These are phyloP conservation scores for Meyerozyma sp. DNA, from an alignment of 1,139 yeast genomes.

Conservation along the genomic window DNA sequence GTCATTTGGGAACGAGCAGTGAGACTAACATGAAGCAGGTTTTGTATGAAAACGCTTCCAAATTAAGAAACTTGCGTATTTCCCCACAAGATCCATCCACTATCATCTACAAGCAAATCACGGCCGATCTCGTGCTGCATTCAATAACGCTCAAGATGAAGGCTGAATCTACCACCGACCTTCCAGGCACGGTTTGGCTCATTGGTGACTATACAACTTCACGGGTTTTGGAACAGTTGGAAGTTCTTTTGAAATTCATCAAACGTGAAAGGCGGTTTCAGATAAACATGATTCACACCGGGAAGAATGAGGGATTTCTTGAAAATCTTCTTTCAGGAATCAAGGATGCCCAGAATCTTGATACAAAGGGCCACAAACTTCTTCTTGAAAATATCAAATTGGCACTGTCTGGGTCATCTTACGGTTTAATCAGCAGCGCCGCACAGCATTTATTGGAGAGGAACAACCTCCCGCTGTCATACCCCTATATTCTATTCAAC, in stretches of 20 bases:
- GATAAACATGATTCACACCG: conserved; percentile 29
- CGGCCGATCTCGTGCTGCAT: conserved; percentile 20
- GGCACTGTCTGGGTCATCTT: not conserved
- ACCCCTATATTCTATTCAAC: conserved; percentile 32
- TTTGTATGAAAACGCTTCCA: conserved; percentile 30
- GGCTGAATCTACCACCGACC: conserved; percentile 8
- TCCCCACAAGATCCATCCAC: conserved; percentile 30
- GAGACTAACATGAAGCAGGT: conserved; percentile 15
- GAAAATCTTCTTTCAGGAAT: conserved; percentile 2
- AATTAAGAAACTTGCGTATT: conserved; percentile 27
- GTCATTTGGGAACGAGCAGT: conserved; percentile 14
- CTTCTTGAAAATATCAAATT: conserved; percentile 6
- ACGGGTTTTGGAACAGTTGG: conserved; percentile 36
- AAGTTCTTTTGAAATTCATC: conserved; percentile 26
- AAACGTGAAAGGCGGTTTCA: conserved; percentile 23
- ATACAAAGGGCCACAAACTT: conserved; percentile 13
- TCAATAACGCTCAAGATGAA: conserved; percentile 13
- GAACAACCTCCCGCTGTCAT: conserved; percentile 29
- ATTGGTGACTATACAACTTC: conserved; percentile 47
- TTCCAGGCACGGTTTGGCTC: conserved; percentile 43
- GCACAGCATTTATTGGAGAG: conserved; percentile 13
- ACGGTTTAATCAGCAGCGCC: not conserved
- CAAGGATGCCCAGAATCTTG: conserved; percentile 2
- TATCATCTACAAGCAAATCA: conserved; percentile 28
- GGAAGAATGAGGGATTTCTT: conserved; percentile 7